Evolutionary conservation across 192 early-diverging fungal genomes (phyloP).

Genomic region (Chytriomyces sp.): DNA sequence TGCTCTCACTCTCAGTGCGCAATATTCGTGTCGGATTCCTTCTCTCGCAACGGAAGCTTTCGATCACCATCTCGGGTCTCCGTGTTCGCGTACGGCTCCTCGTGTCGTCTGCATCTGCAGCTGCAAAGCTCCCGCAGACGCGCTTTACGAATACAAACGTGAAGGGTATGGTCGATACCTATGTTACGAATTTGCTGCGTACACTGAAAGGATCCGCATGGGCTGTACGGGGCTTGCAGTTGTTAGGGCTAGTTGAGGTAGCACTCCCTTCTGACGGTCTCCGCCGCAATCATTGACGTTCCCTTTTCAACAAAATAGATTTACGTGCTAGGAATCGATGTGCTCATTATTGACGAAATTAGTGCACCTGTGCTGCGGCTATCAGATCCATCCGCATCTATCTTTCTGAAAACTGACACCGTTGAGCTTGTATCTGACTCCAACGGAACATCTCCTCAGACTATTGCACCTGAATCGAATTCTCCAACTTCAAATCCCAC

Average conservation of each 20-base stretch:
- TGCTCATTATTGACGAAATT: neutral
- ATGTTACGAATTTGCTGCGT: neutral
- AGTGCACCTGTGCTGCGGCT: neutral
- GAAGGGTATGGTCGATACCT: neutral
- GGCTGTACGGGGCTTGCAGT: neutral
- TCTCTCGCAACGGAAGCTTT: neutral
- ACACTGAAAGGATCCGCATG: neutral
- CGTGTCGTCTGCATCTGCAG: neutral
- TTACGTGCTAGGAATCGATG: neutral
- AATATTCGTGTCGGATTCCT: neutral
- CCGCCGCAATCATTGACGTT: neutral
- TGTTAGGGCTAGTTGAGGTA: neutral
- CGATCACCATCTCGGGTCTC: neutral
- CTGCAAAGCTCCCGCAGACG: neutral
- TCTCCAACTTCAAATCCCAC: neutral
- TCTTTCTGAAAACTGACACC: constrained; percentile 6
- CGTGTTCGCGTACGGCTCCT: neutral
- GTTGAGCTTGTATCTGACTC: no score
- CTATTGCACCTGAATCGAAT: no score
- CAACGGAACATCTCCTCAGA: no score
- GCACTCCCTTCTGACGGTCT: neutral
- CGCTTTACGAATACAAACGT: neutral
- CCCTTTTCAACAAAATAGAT: neutral
- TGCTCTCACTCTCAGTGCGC: no score
- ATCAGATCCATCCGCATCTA: neutral